phyloP scores from a whole-genome alignment of 179 eudicot genomes.

The Pouteria campechiana region DNA sequence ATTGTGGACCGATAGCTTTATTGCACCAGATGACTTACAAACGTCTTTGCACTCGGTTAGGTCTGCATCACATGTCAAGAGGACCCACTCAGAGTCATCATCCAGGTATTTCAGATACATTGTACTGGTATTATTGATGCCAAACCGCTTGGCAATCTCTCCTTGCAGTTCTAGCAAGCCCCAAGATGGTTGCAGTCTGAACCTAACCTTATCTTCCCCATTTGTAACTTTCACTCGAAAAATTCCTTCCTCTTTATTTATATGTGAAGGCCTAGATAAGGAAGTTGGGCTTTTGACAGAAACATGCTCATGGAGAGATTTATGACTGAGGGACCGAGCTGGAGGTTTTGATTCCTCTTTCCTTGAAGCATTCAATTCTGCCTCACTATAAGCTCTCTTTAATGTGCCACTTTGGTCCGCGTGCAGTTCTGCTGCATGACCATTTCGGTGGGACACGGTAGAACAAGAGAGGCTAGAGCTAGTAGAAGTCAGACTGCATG shows the following conservation, averaged over 20 bases:
- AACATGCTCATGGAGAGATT: conserved; percentile 22
- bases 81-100: conserved; percentile 81
- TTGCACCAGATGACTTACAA: conserved; percentile 34
- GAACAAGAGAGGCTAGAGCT: conserved; percentile 67
- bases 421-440: conserved; percentile 16
- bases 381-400: conserved; percentile 54
- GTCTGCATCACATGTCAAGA: conserved; percentile 76
- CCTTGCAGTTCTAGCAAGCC: conserved; percentile 35
- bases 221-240: conserved; percentile 55
- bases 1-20: conserved; percentile 43
- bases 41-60: conserved; percentile 75
- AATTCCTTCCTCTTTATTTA: conserved; percentile 8
- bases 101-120: conserved; percentile 76
- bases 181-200: conserved; percentile 48
- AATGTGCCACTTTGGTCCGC: conserved; percentile 15
- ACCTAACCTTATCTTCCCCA: conserved; percentile 63
- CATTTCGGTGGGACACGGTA: conserved; percentile 48
- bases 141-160: conserved; percentile 56
- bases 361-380: conserved; percentile 26
- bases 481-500: conserved; percentile 62
- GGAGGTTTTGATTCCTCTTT: conserved; percentile 21
- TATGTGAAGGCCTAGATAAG: too few species aligned
- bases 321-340: conserved; percentile 50
- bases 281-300: conserved; percentile 20
- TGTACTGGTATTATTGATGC: conserved; percentile 41